These are phyloP conservation scores for Didymella pinodella DNA, from an alignment of 2,329 filamentous ascomycete species.

Conservation along the genomic window DNA sequence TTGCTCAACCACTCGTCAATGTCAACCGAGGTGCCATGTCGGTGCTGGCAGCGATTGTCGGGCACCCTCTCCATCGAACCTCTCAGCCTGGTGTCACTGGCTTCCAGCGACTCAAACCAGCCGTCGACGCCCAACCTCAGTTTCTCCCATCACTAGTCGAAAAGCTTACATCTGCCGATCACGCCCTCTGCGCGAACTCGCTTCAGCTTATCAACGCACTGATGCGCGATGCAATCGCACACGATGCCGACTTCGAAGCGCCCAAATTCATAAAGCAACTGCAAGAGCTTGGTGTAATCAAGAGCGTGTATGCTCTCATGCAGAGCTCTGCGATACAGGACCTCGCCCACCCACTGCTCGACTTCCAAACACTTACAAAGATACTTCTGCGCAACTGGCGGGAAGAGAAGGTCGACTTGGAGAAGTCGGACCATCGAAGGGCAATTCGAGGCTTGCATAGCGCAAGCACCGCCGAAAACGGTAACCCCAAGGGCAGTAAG, in stretches of 20 bases:
- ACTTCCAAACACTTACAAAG: slow-evolving; percentile 93
- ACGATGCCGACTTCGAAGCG: slow-evolving; percentile 83
- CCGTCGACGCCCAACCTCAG: slow-evolving; percentile 87
- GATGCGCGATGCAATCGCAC: slow-evolving; percentile 87
- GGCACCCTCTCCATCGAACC: slow-evolving; percentile 72
- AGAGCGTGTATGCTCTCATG: slow-evolving; percentile 89
- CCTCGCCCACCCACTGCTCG: slow-evolving; percentile 84
- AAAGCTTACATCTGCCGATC: slow-evolving; percentile 90
- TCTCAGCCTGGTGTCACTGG: slow-evolving; percentile 74
- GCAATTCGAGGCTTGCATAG: slow-evolving; percentile 87
- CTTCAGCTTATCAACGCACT: slow-evolving; percentile 94
- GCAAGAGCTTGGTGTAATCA: slow-evolving; percentile 91
- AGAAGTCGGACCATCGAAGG: slow-evolving; percentile 85
- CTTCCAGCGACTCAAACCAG: slow-evolving; percentile 89
- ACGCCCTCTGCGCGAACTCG: slow-evolving; percentile 93
- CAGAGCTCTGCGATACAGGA: slow-evolving; percentile 92
- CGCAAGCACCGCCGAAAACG: slow-evolving; percentile 75
- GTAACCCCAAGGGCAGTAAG: slow-evolving; percentile 62
- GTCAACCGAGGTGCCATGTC: slow-evolving; percentile 97
- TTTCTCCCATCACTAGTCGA: slow-evolving; percentile 95
- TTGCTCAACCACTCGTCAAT: slow-evolving; percentile 95
- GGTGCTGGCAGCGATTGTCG: slow-evolving; percentile 91
- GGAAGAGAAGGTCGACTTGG: slow-evolving; percentile 82
- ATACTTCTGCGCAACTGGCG: slow-evolving; percentile 87
- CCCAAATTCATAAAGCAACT: slow-evolving; percentile 92